These are phyloP conservation scores for Aspergillus sp. DNA, from an alignment of 2,329 filamentous ascomycete species.

Conservation along the genomic window DNA sequence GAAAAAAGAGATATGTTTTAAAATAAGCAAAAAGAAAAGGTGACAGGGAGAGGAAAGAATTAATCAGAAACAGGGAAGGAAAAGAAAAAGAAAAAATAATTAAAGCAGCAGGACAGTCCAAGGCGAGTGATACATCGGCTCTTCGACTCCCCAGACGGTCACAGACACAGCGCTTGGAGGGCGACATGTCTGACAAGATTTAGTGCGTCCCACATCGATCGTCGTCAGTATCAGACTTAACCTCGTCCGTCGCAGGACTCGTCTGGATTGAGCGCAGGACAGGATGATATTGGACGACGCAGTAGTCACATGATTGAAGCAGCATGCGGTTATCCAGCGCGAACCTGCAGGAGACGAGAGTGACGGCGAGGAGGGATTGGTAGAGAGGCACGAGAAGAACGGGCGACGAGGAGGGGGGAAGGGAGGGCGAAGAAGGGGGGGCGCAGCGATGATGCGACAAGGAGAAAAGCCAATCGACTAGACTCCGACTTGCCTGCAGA, in stretches of 20 bases:
- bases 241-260: constrained; percentile 26
- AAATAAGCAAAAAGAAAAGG: constrained; percentile 4
- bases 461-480: constrained; percentile 4
- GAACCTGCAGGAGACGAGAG: constrained; percentile 28
- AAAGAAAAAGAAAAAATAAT: constrained; percentile 9
- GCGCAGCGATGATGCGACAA: constrained; percentile 17
- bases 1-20: constrained; percentile 6
- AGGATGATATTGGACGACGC: constrained; percentile 26
- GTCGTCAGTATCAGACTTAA: constrained; percentile 6
- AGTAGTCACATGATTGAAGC: constrained; percentile 38
- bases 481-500: constrained; percentile 14
- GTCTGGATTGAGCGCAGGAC: constrained; percentile 22
- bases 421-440: constrained; percentile 11
- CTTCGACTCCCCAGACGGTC: constrained; percentile 8
- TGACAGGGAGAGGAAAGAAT: constrained; percentile 5
- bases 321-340: constrained; percentile 34
- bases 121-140: constrained; percentile 26
- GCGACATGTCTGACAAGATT: constrained; percentile 35
- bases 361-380: constrained; percentile 21
- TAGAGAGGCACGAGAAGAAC: constrained; percentile 10
- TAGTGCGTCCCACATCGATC: constrained; percentile 21
- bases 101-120: constrained; percentile 2
- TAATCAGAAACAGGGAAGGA: constrained; percentile 8
- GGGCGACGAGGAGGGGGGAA: constrained; percentile 13
- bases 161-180: constrained; percentile 23